Percentiles rank a stretch among this genome's conserved stretches.
phyloP scores from a whole-genome alignment of 2,329 filamentous ascomycete genomes.

The Fusarium sp. region DNA sequence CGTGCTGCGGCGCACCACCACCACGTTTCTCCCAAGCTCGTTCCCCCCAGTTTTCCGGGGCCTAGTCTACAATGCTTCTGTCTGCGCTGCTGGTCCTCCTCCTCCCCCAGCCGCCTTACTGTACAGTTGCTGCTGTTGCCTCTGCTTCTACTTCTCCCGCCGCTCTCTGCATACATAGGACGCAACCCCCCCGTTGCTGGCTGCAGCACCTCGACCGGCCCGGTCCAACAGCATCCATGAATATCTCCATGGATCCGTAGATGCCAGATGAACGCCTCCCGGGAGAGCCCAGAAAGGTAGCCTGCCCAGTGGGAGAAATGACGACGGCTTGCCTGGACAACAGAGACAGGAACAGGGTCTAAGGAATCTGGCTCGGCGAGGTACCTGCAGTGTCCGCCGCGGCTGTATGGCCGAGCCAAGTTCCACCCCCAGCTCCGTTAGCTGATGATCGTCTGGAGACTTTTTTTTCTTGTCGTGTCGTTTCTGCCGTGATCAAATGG shows the following conservation, averaged over 20 bases:
- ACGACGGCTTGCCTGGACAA: constrained; percentile 12
- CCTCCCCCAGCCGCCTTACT: constrained; percentile 27
- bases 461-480: constrained; percentile 1
- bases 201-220: constrained; percentile 37
- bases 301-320: constrained; percentile 3
- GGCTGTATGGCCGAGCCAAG: constrained; percentile 29
- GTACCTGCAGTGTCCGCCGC: constrained; percentile 24
- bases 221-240: constrained; percentile 32
- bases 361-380: constrained; percentile 19
- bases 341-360: constrained; percentile 14
- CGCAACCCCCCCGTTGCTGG: constrained; percentile 21
- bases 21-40: constrained; percentile 17
- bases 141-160: constrained; percentile 22
- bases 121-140: constrained; percentile 15
- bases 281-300: not conserved
- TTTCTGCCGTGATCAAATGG: constrained; percentile 10
- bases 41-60: constrained; percentile 23
- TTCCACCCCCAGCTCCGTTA: constrained; percentile 37
- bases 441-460: constrained; percentile 18
- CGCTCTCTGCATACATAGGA: constrained; percentile 13
- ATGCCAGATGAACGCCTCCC: constrained; percentile 36
- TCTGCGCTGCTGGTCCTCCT: constrained; percentile 11
- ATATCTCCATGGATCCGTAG: constrained; percentile 37
- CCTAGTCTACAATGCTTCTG: constrained; percentile 16
- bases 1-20: constrained; percentile 14